Evolutionary conservation across 2,329 filamentous ascomycete genomes (phyloP).

Genomic region (Trichoderma sp.): DNA sequence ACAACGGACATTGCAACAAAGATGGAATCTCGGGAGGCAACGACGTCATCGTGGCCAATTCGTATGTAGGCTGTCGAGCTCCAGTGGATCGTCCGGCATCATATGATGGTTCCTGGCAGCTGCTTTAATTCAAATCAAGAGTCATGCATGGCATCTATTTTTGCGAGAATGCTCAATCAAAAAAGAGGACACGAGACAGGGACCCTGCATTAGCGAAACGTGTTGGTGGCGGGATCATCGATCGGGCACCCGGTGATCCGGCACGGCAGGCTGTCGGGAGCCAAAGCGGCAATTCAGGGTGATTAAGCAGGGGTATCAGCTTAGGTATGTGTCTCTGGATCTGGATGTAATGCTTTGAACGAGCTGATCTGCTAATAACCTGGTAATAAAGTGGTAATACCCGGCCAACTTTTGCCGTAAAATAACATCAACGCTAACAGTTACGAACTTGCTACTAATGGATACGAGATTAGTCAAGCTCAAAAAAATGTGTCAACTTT

Average conservation of each 20-base stretch:
- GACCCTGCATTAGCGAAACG: constrained; percentile 12
- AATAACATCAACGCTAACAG: neutral
- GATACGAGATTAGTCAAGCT: neutral
- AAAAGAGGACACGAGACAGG: neutral
- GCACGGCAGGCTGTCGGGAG: neutral
- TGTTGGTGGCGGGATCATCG: constrained; percentile 9
- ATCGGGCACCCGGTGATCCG: constrained; percentile 9
- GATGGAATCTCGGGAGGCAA: too few species aligned
- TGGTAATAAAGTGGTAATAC: neutral
- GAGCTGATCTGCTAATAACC: neutral
- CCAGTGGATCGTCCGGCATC: neutral
- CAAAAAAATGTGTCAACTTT: neutral
- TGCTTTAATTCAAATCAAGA: neutral
- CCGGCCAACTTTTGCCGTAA: neutral
- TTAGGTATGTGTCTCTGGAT: too few species aligned
- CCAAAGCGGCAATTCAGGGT: neutral
- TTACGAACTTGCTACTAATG: too few species aligned
- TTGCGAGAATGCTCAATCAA: neutral
- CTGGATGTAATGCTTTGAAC: too few species aligned
- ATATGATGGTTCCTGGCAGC: constrained; percentile 4
- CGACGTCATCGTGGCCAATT: constrained; percentile 6
- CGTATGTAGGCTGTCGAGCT: neutral
- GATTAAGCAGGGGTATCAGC: neutral
- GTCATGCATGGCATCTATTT: neutral
- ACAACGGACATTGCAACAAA: too few species aligned